Base-by-base conservation (phyloP, 73 alveolate species). In the Paramecium primaurelia region DNA sequence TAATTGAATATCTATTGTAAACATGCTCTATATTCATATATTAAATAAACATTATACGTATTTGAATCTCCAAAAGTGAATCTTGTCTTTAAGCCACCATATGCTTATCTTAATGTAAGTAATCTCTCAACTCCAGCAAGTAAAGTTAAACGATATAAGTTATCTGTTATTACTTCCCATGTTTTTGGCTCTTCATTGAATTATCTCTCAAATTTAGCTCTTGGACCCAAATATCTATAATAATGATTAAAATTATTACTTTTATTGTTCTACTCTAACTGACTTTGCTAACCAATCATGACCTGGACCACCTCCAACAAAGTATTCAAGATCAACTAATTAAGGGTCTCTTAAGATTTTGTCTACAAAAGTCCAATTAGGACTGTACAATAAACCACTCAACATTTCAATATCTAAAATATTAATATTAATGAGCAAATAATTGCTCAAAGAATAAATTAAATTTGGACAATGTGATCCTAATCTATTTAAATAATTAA, bases 71-170 rank as follows among this genome's bases (percentile, higher is more conserved):
- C 91, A 89, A 77, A 77, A 16, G 94, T 83, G 45, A 89, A 89
- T 71, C 88, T 71, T 32, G 92, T 45, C 38, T 71, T 89, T 44
- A 89, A 60, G 28, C 86, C 80, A 30, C 92, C 94, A 71, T 89
- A 71, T 18, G 94, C 94, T 71, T 89, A 58, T 89, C 94, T 89
- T 32, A 89, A 59, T 25, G 94, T 71, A 8, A 89, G 49, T 49
- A 89, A 77, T 71, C 94, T 89, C 84, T 89, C 94, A 71, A 89
- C 94, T 47, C 94, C 94, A 45, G 92, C 91, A 32, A 89, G 77
- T 7, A 89, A 60, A 30, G 94, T 89, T 49, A 89, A 73, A 58
- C 94, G 71, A 49, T 26, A 89, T 28, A 71, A 36, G 84, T 89
- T 89, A 37, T 89, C 94, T 40, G 90, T 44, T 11, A 89, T 4